Evolutionary conservation across 2,329 filamentous ascomycete species (phyloP).

Genomic region (Aspergillus amoenus): DNA sequence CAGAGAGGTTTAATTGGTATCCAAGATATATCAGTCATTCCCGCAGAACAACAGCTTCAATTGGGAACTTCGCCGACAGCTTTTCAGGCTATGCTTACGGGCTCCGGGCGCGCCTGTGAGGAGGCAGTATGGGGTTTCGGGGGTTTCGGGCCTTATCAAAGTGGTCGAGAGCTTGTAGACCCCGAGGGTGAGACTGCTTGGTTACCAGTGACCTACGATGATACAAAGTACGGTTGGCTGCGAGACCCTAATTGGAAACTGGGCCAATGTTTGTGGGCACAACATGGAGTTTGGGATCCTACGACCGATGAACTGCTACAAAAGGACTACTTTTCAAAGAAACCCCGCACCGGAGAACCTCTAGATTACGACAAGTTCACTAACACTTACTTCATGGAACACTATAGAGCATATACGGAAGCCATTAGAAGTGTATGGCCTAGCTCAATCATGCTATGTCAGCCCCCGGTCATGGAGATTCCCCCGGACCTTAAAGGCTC

Average conservation of each 20-base stretch:
- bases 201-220: constrained; percentile 80
- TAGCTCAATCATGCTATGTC: constrained; percentile 82
- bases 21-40: constrained; percentile 76
- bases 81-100: constrained; percentile 89
- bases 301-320: constrained; percentile 71
- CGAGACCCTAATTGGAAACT: constrained; percentile 85
- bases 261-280: constrained; percentile 95
- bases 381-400: constrained; percentile 86
- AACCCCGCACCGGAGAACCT: constrained; percentile 69
- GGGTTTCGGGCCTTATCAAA: constrained; percentile 86
- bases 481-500: constrained; percentile 87
- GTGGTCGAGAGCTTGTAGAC: constrained; percentile 78
- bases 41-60: constrained; percentile 82
- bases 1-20: constrained; percentile 84
- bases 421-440: constrained; percentile 74
- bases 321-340: constrained; percentile 84
- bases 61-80: constrained; percentile 91
- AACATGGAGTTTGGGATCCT: constrained; percentile 93
- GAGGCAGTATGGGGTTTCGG: constrained; percentile 93
- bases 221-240: constrained; percentile 85
- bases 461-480: constrained; percentile 88
- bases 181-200: constrained; percentile 83
- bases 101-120: constrained; percentile 87
- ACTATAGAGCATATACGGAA: constrained; percentile 74
- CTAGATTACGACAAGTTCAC: constrained; percentile 85